These are phyloP conservation scores for Rhytidhysteron rufulum DNA, from an alignment of 2,329 filamentous ascomycete species.

Conservation along the genomic window DNA sequence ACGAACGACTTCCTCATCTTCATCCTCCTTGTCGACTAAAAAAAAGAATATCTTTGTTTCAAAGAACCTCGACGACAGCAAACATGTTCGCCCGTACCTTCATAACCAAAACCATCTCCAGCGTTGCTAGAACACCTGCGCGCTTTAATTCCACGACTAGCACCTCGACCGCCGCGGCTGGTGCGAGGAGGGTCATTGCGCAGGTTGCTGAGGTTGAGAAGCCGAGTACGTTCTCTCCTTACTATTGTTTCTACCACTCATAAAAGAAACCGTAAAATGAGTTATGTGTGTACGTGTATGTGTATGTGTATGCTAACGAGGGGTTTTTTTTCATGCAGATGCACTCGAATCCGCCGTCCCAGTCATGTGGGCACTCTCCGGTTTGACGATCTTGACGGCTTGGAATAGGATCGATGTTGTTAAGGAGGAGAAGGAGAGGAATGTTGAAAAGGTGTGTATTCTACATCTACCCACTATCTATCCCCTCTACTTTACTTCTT, in stretches of 20 bases:
- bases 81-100: background rate
- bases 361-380: constrained; percentile 27
- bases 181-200: constrained; percentile 18
- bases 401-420: constrained; percentile 28
- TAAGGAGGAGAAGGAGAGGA: constrained; percentile 11
- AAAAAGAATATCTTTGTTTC: no score
- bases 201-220: constrained; percentile 28
- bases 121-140: constrained; percentile 7
- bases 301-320: no score
- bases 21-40: no score
- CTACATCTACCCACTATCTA: no score
- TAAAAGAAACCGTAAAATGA: background rate
- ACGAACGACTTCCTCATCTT: no score
- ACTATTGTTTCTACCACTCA: background rate
- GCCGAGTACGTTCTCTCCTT: constrained; percentile 17
- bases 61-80: no score
- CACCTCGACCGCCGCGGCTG: constrained; percentile 13
- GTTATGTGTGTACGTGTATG: no score
- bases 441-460: constrained; percentile 25
- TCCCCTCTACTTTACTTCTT: no score
- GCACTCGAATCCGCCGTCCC: constrained; percentile 27
- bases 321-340: constrained; percentile 7
- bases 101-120: background rate
- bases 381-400: constrained; percentile 20
- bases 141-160: constrained; percentile 29